phyloP scores from a whole-genome alignment of 768 basidiomycete species.

The Gelatoporia subvermispora region DNA sequence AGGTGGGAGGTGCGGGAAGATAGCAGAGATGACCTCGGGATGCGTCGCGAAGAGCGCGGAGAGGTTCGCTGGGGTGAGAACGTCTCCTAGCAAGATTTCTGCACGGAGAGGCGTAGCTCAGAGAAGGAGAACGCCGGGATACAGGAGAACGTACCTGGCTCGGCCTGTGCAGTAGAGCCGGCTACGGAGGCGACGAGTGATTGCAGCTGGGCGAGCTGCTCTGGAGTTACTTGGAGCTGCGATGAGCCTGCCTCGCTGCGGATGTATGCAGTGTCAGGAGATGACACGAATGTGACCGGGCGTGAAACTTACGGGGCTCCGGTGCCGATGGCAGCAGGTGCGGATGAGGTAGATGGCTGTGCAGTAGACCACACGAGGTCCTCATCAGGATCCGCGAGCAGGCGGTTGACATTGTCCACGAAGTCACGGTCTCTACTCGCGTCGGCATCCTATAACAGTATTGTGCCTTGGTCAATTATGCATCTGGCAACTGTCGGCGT shows the following conservation, averaged over 20 bases:
- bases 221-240: slow-evolving; percentile 38
- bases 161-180: slow-evolving; percentile 17
- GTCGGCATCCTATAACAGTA: slow-evolving; percentile 53
- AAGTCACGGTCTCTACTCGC: slow-evolving; percentile 68
- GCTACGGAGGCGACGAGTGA: slow-evolving; percentile 38
- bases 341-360: slow-evolving; percentile 43
- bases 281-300: not conserved
- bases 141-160: slow-evolving; percentile 29
- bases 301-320: slow-evolving; percentile 3
- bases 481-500: not conserved
- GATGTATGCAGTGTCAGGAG: slow-evolving; percentile 1
- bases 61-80: slow-evolving; percentile 71
- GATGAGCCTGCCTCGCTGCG: not conserved
- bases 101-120: not conserved
- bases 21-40: slow-evolving; percentile 60
- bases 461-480: not conserved
- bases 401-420: slow-evolving; percentile 62
- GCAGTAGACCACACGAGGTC: slow-evolving; percentile 56
- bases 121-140: too few species aligned
- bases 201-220: slow-evolving; percentile 61
- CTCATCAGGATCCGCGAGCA: slow-evolving; percentile 63
- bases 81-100: slow-evolving; percentile 69
- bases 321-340: slow-evolving; percentile 6
- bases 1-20: slow-evolving; percentile 81
- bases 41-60: slow-evolving; percentile 64